These are phyloP conservation scores for Lindgomyces ingoldianus DNA, from an alignment of 495 filamentous ascomycete species.

Conservation along the genomic window DNA sequence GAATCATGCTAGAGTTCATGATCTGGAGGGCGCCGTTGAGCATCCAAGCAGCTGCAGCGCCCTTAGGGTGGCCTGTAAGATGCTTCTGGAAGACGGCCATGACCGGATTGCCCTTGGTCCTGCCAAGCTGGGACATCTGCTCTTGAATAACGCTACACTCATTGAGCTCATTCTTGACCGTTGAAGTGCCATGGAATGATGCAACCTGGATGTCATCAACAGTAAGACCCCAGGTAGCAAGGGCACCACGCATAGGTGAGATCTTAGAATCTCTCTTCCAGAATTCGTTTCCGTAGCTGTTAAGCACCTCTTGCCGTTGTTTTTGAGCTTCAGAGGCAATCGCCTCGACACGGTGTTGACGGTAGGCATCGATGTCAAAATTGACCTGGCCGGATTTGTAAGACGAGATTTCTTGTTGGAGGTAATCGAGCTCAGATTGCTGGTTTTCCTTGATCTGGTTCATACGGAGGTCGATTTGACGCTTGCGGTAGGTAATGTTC, in stretches of 20 bases:
- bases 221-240: constrained; percentile 96
- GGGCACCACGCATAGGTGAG: constrained; percentile 87
- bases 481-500: constrained; percentile 93
- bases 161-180: constrained; percentile 99
- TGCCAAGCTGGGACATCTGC: constrained; percentile 91
- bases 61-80: constrained; percentile 97
- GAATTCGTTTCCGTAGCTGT: constrained; percentile 94
- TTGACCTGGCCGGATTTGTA: constrained; percentile 70
- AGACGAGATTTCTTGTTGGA: constrained; percentile 83
- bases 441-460: constrained; percentile 91
- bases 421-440: constrained; percentile 84
- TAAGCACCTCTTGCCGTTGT: constrained; percentile 87
- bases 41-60: constrained; percentile 99
- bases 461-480: constrained; percentile 88
- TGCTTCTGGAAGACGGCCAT: constrained; percentile 99
- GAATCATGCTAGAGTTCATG: constrained; percentile 90
- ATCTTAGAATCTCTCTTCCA: constrained; percentile 94
- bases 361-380: constrained; percentile 75
- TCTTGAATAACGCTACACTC: constrained; percentile 97
- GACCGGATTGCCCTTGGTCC: constrained; percentile 92
- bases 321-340: constrained; percentile 84
- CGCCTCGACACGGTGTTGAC: constrained; percentile 79
- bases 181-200: constrained; percentile 98
- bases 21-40: constrained; percentile 97
- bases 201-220: constrained; percentile 94